Percentiles rank a stretch among this genome's conserved stretches.
These are phyloP conservation scores for Vaccinium vitisidaea DNA, from an alignment of 148 eudicot genomes.

Conservation along the genomic window DNA sequence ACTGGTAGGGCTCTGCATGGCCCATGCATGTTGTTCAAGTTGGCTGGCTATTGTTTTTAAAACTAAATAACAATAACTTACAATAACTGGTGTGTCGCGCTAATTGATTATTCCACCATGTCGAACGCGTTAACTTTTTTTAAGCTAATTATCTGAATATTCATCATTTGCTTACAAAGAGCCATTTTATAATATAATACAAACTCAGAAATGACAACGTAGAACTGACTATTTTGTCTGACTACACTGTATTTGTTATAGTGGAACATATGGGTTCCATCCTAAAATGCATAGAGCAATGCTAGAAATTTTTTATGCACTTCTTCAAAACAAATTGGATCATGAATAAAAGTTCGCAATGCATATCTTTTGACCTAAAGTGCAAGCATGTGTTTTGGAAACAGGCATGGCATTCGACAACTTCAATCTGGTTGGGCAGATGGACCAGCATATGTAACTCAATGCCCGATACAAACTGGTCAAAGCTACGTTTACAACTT, in stretches of 20 bases:
- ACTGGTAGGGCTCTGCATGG: slow-evolving; percentile 33
- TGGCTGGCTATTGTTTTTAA: not conserved
- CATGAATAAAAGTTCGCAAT: not conserved
- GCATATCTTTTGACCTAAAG: not conserved
- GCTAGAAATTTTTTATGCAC: not conserved
- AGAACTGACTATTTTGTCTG: not conserved
- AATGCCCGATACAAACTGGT: slow-evolving; percentile 60
- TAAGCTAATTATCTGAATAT: not conserved
- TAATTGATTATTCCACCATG: not conserved
- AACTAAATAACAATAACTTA: not conserved
- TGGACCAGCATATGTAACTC: slow-evolving; percentile 62
- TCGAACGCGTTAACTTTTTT: not conserved
- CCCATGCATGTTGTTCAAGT: not conserved
- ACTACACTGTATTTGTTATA: too few relatives aligned
- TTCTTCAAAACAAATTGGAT: too few relatives aligned
- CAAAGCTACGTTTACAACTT: slow-evolving; percentile 53
- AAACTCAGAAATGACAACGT: not conserved
- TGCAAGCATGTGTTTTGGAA: not conserved
- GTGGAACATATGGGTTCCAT: not conserved
- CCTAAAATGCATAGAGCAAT: not conserved
- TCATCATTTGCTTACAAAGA: not conserved
- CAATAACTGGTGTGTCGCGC: not conserved
- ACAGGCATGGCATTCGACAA: slow-evolving; percentile 58
- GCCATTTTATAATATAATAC: not conserved
- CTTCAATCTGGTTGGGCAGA: slow-evolving; percentile 65